Evolutionary conservation across 495 filamentous ascomycete genomes (phyloP), one percentile per base, ranked within the genome.

Genomic region (Tuber aestivum): DNA sequence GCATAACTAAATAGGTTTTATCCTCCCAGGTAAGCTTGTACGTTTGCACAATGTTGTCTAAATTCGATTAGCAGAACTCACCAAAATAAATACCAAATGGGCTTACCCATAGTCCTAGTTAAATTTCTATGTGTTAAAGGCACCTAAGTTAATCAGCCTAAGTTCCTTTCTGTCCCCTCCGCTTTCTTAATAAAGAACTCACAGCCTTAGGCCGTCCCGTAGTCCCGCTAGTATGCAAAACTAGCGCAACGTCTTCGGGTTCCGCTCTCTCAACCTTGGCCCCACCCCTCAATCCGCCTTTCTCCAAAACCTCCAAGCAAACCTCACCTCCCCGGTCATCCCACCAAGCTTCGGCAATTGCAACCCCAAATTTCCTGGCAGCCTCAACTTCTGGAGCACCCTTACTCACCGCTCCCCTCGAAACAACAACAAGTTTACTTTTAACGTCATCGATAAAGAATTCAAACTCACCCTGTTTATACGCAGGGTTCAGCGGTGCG

Each of bases 1-100:
- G 93, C 93, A 95, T 96, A 70, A 96, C 92, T n/a, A 96, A 87
- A 84, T 92, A 89, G 48, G 93, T 95, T 44, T 92, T 88, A 84
- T 95, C 93, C 41, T 85, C 72, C 38, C 88, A 83, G 4, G 88
- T 89, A 72, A 95, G 87, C 71, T 89, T 82, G 84, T 94, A 94
- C 4, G 92, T 95, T 21, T 86, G 83, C 78, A 90, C 86, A 80
- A 95, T 93, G 84, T 95, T 95, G 76, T 84, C 88, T 91, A 76
- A 41, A 20, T 61, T 71, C 70, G 50, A 40, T 83, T 70, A 82
- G 70, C 48, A 8, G 23, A 16, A 3, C 37, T 32, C 42, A n/a
- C 32, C 18, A 71, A 14, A 61, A 41, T 12, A 6, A 42, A 73
- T 2, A 8, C 20, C 3, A 27, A 12, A 37, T n/a, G 32, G n/a